phyloP scores from a whole-genome alignment of 2,329 filamentous ascomycete species.

The Paramyrothecium sp. region DNA sequence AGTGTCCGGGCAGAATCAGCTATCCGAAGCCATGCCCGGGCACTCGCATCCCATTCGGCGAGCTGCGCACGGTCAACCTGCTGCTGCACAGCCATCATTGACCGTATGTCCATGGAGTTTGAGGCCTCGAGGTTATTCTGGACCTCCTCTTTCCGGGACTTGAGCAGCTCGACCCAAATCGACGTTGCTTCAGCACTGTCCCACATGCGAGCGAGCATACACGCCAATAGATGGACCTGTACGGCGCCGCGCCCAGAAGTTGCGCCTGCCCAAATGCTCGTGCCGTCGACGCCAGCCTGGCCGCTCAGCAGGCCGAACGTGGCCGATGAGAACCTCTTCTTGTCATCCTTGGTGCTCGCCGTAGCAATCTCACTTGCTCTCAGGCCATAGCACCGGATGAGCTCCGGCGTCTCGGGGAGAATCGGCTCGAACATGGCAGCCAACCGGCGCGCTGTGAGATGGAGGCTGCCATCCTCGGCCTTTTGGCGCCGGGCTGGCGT shows the following conservation, averaged over 20 bases:
- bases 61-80: constrained; percentile 22
- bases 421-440: constrained; percentile 34
- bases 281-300: constrained; percentile 25
- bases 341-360: not conserved
- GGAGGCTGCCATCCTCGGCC: not conserved
- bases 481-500: not conserved
- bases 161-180: constrained; percentile 24
- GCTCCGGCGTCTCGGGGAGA: constrained; percentile 24
- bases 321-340: not conserved
- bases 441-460: constrained; percentile 31
- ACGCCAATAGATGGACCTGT: constrained; percentile 26
- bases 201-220: constrained; percentile 25
- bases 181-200: constrained; percentile 18
- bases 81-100: constrained; percentile 8
- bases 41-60: constrained; percentile 34
- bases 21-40: constrained; percentile 31
- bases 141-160: constrained; percentile 13
- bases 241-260: constrained; percentile 27
- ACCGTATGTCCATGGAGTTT: not conserved
- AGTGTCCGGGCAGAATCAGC: constrained; percentile 22
- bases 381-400: constrained; percentile 31
- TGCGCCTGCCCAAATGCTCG: constrained; percentile 34
- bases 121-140: not conserved
- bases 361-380: constrained; percentile 26
- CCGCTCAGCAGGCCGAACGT: constrained; percentile 13